Percentiles rank a stretch among this genome's conserved stretches.
Evolutionary conservation across 257 asterid species (phyloP).

Genomic region (Penstemon newberryi): DNA sequence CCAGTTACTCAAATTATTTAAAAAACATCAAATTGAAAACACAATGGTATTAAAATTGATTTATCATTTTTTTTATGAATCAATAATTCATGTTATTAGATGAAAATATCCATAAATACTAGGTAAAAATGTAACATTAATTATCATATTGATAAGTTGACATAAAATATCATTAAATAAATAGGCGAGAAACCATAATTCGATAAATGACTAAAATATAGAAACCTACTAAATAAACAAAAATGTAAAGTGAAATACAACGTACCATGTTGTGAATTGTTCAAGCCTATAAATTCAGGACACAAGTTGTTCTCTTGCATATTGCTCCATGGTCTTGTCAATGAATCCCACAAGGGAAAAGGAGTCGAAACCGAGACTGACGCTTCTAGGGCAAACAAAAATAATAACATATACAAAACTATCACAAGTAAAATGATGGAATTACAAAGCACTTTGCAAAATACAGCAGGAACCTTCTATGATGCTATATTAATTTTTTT

Average conservation of each 20-base stretch:
- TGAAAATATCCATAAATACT: no score
- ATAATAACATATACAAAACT: not conserved
- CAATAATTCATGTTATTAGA: no score
- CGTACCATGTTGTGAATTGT: slow-evolving; percentile 52
- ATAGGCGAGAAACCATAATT: slow-evolving; percentile 1
- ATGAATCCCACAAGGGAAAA: slow-evolving; percentile 36
- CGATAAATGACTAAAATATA: not conserved
- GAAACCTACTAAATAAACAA: not conserved
- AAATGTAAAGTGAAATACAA: not conserved
- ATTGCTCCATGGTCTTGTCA: slow-evolving; percentile 44
- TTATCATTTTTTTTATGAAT: no score
- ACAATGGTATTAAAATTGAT: no score
- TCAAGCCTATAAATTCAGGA: slow-evolving; percentile 29
- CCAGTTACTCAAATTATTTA: no score
- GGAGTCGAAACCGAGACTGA: slow-evolving; percentile 44
- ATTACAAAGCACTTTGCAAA: not conserved
- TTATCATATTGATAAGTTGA: no score
- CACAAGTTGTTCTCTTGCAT: slow-evolving; percentile 32
- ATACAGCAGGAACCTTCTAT: not conserved
- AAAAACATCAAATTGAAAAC: no score
- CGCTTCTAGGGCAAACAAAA: slow-evolving; percentile 33
- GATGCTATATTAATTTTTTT: not conserved
- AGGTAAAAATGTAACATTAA: no score
- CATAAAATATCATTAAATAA: not conserved
- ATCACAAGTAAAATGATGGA: not conserved